Evolutionary conservation across 352 stramenopile species (phyloP), one percentile per base, ranked within the genome.

Genomic region (Phytophthora hybrid): DNA sequence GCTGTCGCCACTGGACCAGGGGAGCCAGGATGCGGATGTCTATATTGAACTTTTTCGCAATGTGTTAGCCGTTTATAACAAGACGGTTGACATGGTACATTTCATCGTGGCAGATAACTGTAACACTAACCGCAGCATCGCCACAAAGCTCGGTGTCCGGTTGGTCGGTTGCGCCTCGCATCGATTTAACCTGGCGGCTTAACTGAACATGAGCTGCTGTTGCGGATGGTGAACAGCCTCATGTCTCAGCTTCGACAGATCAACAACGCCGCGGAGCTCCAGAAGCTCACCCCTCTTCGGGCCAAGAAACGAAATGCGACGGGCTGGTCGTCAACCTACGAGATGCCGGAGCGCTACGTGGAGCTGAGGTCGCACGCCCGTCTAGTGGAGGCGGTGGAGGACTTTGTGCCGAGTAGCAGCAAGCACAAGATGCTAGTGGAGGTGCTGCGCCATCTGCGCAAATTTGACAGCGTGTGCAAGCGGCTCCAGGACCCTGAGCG

Each of bases 391-490:
- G 56, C 55, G 0, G 61, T 77, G 1, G 58, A 77, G 14, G 58
- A 69, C 8, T n/a, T 59, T 2, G 8, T 74, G 4, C 60, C 18
- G 23, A 21, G 55, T 39, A 32, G 59, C 21, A 21, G 8, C 31
- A 47, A 51, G 10, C 63, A 71, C n/a, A 59, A 54, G n/a, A 44
- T 54, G 2, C 56, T 77, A 21, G 4, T 56, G 0, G 44, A 19
- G 0, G 41, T 49, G 18, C 4, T 49, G 14, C 41, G 41, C 16
- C 47, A 69, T 32, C 54, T 82, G 9, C 1, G 65, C 5, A 59
- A 74, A 16, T 21, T 79, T 0, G 39, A 77, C 13, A 79, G 71
- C 6, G 63, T 82, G 9, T 79, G 59, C 39, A 57, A 68, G 11
- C 69, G 59, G 11, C 60, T 79, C 16, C 63, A 81, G 34, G 31